A percentile compares a stretch with the other conserved stretches of the same genome.
Evolutionary conservation across 306 rosid species (phyloP).

Genomic region (Styphnolobium japonicum): DNA sequence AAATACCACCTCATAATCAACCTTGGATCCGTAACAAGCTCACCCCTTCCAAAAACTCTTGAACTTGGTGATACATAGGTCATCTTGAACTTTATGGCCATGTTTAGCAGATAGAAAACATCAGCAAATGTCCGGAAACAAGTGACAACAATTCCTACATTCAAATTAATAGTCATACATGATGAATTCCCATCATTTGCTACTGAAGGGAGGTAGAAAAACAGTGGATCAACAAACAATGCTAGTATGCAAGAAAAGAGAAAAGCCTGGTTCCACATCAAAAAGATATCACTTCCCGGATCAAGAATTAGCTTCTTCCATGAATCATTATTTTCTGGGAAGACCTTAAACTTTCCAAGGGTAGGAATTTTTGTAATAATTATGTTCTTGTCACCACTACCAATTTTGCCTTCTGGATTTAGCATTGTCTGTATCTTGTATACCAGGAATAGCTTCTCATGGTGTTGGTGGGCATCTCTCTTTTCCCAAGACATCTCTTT

Average conservation of each 20-base stretch:
- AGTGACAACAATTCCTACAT: constrained; percentile 65
- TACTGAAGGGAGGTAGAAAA: constrained; percentile 78
- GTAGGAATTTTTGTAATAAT: constrained; percentile 22
- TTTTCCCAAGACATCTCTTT: constrained; percentile 44
- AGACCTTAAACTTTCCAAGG: constrained; percentile 50
- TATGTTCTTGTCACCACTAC: constrained; percentile 28
- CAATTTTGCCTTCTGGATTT: constrained; percentile 37
- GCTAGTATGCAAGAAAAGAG: constrained; percentile 66
- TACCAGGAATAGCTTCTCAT: constrained; percentile 43
- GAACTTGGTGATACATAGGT: constrained; percentile 82
- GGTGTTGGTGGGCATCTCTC: constrained; percentile 31
- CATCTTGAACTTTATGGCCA: constrained; percentile 71
- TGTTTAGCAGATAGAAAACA: constrained; percentile 63
- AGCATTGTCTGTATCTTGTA: constrained; percentile 36
- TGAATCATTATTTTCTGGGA: constrained; percentile 45
- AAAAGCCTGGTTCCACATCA: constrained; percentile 79
- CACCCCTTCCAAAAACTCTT: constrained; percentile 90
- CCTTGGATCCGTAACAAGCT: constrained; percentile 73
- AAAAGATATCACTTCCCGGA: constrained; percentile 72
- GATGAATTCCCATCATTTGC: constrained; percentile 37
- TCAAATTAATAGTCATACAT: constrained; percentile 74
- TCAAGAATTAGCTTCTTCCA: constrained; percentile 62
- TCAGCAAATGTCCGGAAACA: constrained; percentile 83
- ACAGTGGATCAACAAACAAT: constrained; percentile 81
- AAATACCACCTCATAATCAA: constrained; percentile 63